Evolutionary conservation across 148 eudicot genomes (phyloP).

Genomic region (Silene latifolia): DNA sequence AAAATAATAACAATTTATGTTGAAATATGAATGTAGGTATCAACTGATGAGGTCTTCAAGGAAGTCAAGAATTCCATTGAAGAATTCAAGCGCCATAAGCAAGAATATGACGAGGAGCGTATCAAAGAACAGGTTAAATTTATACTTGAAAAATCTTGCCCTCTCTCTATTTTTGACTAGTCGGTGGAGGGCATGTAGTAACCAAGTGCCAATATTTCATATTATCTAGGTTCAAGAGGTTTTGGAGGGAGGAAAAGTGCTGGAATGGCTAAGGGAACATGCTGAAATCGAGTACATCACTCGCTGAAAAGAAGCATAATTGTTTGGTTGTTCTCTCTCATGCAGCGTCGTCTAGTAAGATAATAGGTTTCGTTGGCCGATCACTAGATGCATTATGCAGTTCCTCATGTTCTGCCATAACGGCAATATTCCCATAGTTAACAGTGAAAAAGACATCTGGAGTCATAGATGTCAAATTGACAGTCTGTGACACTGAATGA

Average conservation of each 20-base stretch:
- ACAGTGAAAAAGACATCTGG: background rate
- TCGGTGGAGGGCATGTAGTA: background rate
- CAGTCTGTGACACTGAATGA: background rate
- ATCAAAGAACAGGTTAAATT: slow-evolving; percentile 62
- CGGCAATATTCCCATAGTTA: too few relatives aligned
- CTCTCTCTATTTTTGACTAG: background rate
- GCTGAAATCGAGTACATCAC: slow-evolving; percentile 60
- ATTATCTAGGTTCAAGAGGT: slow-evolving; percentile 73
- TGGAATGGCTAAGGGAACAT: slow-evolving; percentile 79
- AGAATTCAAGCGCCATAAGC: slow-evolving; percentile 72
- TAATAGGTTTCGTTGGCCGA: background rate
- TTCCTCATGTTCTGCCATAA: background rate
- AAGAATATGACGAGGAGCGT: slow-evolving; percentile 88
- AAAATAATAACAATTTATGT: background rate
- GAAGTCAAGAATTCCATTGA: slow-evolving; percentile 83
- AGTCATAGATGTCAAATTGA: background rate
- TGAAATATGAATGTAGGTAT: slow-evolving; percentile 41
- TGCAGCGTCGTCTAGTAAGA: background rate
- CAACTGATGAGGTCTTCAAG: slow-evolving; percentile 72
- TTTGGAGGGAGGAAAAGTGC: slow-evolving; percentile 94
- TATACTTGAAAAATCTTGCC: background rate
- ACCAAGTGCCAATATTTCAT: background rate
- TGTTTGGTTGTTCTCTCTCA: background rate
- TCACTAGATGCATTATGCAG: background rate
- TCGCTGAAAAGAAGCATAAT: slow-evolving; percentile 13